A percentile compares a stretch with the other conserved stretches of the same genome.
These are phyloP conservation scores for Lipomyces starkeyi DNA, from an alignment of 805 yeast genomes.

Conservation along the genomic window DNA sequence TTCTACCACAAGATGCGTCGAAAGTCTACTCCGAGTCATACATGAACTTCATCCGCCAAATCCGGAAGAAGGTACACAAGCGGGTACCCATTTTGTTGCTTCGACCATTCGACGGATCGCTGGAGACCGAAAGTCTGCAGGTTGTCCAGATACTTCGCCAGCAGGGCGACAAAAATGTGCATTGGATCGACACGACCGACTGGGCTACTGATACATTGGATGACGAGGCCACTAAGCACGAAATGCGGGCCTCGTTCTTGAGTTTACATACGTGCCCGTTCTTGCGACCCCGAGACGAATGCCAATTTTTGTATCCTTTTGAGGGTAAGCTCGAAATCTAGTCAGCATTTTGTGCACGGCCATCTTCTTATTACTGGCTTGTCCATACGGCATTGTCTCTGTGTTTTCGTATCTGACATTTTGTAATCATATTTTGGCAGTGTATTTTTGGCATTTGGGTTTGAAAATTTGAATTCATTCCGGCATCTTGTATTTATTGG, in stretches of 20 bases:
- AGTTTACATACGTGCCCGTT: slow-evolving; percentile 33
- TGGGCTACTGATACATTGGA: slow-evolving; percentile 26
- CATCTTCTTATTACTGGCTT: not conserved
- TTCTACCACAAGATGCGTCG: slow-evolving; percentile 36
- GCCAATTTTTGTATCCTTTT: slow-evolving; percentile 33
- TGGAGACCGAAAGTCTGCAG: slow-evolving; percentile 31
- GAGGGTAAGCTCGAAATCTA: slow-evolving; percentile 21
- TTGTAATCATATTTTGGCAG: not conserved
- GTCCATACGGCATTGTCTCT: too few species aligned
- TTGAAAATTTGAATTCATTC: not conserved
- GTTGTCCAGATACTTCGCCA: slow-evolving; percentile 28
- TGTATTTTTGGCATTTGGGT: not conserved
- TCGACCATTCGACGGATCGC: slow-evolving; percentile 32
- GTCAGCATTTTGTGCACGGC: not conserved
- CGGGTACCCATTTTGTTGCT: slow-evolving; percentile 31
- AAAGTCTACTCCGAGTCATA: slow-evolving; percentile 32
- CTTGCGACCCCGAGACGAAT: slow-evolving; percentile 18
- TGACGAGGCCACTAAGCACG: slow-evolving; percentile 14
- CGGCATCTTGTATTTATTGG: not conserved
- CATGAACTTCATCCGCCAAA: slow-evolving; percentile 25
- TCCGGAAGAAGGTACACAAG: slow-evolving; percentile 34
- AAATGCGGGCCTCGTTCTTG: slow-evolving; percentile 28
- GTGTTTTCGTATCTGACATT: too few species aligned
- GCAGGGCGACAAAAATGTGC: slow-evolving; percentile 32
- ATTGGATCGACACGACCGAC: slow-evolving; percentile 34